These are phyloP conservation scores for Trifolium repens DNA, from an alignment of 306 rosid species.

Conservation along the genomic window DNA sequence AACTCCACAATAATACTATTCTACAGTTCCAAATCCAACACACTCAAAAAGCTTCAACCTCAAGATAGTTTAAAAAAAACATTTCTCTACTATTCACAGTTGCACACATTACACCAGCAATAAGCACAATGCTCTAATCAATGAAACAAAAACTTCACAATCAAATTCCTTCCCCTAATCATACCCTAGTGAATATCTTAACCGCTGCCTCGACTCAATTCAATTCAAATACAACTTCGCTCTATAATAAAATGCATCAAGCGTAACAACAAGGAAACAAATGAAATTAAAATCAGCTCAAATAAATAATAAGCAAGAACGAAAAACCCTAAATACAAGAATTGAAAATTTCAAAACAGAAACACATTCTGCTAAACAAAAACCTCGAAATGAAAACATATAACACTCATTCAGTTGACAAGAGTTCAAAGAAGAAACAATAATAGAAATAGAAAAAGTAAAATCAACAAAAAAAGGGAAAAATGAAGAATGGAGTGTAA, in stretches of 20 bases:
- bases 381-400: slow-evolving; percentile 22
- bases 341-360: not conserved
- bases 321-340: slow-evolving; percentile 41
- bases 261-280: not conserved
- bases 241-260: not conserved
- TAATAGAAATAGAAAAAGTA: not conserved
- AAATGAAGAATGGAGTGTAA: slow-evolving; percentile 32
- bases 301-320: not conserved
- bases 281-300: not conserved
- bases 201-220: slow-evolving; percentile 22
- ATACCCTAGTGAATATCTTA: slow-evolving; percentile 10
- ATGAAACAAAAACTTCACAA: slow-evolving; percentile 15
- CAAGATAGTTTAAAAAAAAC: not conserved
- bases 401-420: slow-evolving; percentile 20
- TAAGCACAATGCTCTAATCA: slow-evolving; percentile 9
- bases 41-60: slow-evolving; percentile 4
- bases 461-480: not conserved
- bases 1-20: not conserved
- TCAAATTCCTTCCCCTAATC: not conserved
- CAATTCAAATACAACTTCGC: slow-evolving; percentile 19
- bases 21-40: not conserved
- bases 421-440: not conserved
- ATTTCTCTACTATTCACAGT: not conserved
- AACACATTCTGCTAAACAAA: not conserved
- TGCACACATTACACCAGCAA: slow-evolving; percentile 19